Evolutionary conservation across 306 rosid species (phyloP).

Genomic region (Cicer chorassanicum): DNA sequence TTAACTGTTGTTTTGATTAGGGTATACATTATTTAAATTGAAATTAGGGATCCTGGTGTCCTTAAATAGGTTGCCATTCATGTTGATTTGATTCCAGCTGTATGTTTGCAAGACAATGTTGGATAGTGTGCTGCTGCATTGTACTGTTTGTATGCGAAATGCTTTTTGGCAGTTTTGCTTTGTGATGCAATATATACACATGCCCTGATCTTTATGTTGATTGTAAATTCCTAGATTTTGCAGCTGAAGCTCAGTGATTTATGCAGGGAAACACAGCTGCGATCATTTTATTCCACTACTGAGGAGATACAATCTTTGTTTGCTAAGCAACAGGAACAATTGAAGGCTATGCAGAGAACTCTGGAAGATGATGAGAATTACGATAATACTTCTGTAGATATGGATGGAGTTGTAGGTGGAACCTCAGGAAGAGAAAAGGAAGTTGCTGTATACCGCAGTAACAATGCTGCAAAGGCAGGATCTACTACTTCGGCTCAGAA

Average conservation of each 20-base stretch:
- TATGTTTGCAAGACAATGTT: slow-evolving; percentile 10
- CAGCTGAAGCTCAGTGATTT: slow-evolving; percentile 48
- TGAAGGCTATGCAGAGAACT: slow-evolving; percentile 90
- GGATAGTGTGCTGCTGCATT: slow-evolving; percentile 25
- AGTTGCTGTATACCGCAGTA: slow-evolving; percentile 48
- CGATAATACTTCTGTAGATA: slow-evolving; percentile 76
- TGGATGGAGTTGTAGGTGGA: slow-evolving; percentile 56
- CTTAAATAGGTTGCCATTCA: slow-evolving; percentile 28
- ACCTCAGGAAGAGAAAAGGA: slow-evolving; percentile 48
- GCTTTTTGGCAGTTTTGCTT: slow-evolving; percentile 28
- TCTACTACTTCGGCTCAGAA: slow-evolving; percentile 62
- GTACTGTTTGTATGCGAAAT: slow-evolving; percentile 25
- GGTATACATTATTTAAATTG: slow-evolving; percentile 23
- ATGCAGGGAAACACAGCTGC: slow-evolving; percentile 86
- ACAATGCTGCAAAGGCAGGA: slow-evolving; percentile 55
- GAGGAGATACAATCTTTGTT: slow-evolving; percentile 84
- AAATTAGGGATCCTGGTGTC: slow-evolving; percentile 28
- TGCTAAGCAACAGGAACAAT: slow-evolving; percentile 90
- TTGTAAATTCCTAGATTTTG: slow-evolving; percentile 40
- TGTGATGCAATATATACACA: slow-evolving; percentile 29
- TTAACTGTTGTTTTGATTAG: slow-evolving; percentile 35
- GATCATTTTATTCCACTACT: slow-evolving; percentile 94
- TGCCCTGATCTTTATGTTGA: slow-evolving; percentile 29
- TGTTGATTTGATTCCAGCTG: slow-evolving; percentile 31
- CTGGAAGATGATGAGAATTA: slow-evolving; percentile 92